These are phyloP conservation scores for Hibiscus mutabilis DNA, from an alignment of 345 rosid genomes.

Conservation along the genomic window DNA sequence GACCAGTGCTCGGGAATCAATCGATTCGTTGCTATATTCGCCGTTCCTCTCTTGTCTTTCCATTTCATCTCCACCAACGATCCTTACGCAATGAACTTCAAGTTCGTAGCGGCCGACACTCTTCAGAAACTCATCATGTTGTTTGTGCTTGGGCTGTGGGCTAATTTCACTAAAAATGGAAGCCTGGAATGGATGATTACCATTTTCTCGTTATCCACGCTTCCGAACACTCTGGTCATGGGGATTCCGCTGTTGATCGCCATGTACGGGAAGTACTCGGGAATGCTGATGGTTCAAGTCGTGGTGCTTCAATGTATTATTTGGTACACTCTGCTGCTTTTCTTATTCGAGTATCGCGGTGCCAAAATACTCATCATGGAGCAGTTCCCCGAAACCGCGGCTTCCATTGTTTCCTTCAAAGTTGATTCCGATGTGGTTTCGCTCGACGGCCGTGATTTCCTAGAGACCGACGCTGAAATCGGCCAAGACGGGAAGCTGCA, in stretches of 20 bases:
- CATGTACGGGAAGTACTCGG: slow-evolving; percentile 66
- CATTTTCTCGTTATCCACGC: slow-evolving; percentile 76
- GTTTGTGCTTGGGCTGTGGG: slow-evolving; percentile 48
- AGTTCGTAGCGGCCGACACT: slow-evolving; percentile 85
- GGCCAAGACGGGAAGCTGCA: slow-evolving; percentile 86
- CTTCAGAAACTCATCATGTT: slow-evolving; percentile 81
- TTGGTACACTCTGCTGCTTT: slow-evolving; percentile 91
- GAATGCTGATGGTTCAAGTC: slow-evolving; percentile 85
- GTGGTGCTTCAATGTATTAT: slow-evolving; percentile 92
- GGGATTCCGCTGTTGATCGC: slow-evolving; percentile 89
- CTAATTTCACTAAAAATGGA: slow-evolving; percentile 47
- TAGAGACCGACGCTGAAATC: slow-evolving; percentile 80
- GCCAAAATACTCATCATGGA: slow-evolving; percentile 84
- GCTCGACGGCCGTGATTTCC: slow-evolving; percentile 62
- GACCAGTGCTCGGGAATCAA: slow-evolving; percentile 98
- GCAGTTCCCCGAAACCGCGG: slow-evolving; percentile 94
- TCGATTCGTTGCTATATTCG: slow-evolving; percentile 85
- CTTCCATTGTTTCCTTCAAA: slow-evolving; percentile 75
- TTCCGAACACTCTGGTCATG: slow-evolving; percentile 93
- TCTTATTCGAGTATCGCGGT: slow-evolving; percentile 82
- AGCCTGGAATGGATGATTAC: slow-evolving; percentile 93
- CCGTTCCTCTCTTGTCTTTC: slow-evolving; percentile 92
- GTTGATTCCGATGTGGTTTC: slow-evolving; percentile 90
- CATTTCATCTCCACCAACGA: slow-evolving; percentile 86
- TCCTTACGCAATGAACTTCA: slow-evolving; percentile 72